These are phyloP conservation scores for Boletus subcaerulescens DNA, from an alignment of 768 basidiomycete genomes.

Conservation along the genomic window DNA sequence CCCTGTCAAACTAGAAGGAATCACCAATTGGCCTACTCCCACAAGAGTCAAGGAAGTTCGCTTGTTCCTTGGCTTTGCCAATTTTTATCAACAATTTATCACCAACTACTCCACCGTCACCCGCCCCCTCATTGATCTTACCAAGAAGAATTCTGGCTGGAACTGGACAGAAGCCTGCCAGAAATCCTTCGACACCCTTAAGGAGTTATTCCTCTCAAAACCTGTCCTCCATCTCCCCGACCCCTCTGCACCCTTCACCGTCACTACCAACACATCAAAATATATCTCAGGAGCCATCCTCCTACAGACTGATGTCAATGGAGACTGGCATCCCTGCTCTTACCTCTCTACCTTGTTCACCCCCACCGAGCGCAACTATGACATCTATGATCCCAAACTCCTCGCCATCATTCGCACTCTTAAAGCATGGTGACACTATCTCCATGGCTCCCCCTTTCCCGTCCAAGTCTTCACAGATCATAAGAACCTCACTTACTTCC, in stretches of 20 bases:
- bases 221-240: not conserved
- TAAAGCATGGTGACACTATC: too few relatives aligned
- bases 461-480: too few relatives aligned
- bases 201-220: not conserved
- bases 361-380: too few relatives aligned
- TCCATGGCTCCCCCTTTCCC: too few relatives aligned
- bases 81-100: not conserved
- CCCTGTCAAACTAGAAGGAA: not conserved
- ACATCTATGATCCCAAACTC: too few relatives aligned
- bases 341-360: too few relatives aligned
- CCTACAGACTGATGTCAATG: too few relatives aligned
- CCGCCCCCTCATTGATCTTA: not conserved
- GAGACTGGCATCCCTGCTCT: too few relatives aligned
- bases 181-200: not conserved
- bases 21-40: not conserved
- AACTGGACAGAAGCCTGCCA: not conserved
- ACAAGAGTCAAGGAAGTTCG: not conserved
- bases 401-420: too few relatives aligned
- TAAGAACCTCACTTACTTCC: too few relatives aligned
- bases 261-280: not conserved
- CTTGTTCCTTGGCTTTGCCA: not conserved
- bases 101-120: not conserved
- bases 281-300: not conserved
- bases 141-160: not conserved
- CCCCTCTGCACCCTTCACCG: not conserved